These are phyloP conservation scores for Exophiala sp. DNA, from an alignment of 2,329 filamentous ascomycete species.

Conservation along the genomic window DNA sequence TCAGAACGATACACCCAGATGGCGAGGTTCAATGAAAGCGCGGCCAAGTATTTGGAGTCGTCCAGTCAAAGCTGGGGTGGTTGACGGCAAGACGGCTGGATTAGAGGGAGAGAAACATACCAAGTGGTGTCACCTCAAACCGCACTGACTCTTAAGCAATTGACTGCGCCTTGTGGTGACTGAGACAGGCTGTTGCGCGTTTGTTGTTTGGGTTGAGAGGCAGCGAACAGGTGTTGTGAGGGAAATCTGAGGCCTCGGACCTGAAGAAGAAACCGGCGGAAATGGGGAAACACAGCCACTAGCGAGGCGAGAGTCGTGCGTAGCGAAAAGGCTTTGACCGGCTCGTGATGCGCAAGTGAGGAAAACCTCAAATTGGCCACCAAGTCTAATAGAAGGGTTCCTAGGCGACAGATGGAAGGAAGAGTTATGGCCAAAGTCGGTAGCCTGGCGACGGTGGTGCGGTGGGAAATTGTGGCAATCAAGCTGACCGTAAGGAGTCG, in stretches of 20 bases:
- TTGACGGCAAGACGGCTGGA: background rate
- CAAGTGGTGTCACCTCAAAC: constrained; percentile 11
- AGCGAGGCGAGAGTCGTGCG: constrained; percentile 8
- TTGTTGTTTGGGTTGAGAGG: constrained; percentile 13
- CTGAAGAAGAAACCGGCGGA: constrained; percentile 2
- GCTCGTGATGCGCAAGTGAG: constrained; percentile 18
- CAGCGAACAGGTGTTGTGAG: constrained; percentile 17
- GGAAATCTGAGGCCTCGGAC: constrained; percentile 2
- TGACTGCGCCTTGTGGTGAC: constrained; percentile 4
- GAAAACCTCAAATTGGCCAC: constrained; percentile 21
- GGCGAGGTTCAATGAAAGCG: constrained; percentile 1
- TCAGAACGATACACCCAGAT: constrained; percentile 2
- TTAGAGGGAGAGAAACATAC: constrained; percentile 14
- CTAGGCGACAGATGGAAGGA: constrained; percentile 19
- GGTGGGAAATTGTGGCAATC: constrained; percentile 30
- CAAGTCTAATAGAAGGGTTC: constrained; percentile 8
- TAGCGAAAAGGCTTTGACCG: constrained; percentile 8
- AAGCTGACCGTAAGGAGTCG: constrained; percentile 27
- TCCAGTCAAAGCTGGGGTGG: background rate
- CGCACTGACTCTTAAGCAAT: constrained; percentile 14
- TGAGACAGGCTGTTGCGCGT: constrained; percentile 5
- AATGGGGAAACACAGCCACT: constrained; percentile 21
- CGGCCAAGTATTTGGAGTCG: background rate
- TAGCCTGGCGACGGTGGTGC: constrained; percentile 26
- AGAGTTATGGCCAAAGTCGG: constrained; percentile 20